Percentiles rank a stretch among this genome's conserved stretches.
Evolutionary conservation across 2,329 filamentous ascomycete genomes (phyloP).

Genomic region (Fonsecaea nubica): DNA sequence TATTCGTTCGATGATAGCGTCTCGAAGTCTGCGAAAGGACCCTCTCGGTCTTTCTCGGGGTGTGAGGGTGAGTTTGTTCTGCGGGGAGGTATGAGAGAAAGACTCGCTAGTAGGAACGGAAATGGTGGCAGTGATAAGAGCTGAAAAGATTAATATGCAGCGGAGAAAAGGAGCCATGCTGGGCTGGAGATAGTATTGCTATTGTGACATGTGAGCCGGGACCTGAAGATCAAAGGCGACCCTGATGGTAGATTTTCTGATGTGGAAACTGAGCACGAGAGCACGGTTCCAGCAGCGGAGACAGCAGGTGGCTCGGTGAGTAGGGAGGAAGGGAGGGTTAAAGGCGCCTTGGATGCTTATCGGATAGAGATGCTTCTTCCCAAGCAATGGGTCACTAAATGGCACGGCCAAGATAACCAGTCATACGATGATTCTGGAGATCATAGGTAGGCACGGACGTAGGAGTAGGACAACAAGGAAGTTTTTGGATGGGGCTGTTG

Average conservation of each 20-base stretch:
- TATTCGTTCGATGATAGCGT: constrained; percentile 52
- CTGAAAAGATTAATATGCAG: constrained; percentile 26
- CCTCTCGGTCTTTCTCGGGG: constrained; percentile 24
- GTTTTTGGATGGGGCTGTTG: not conserved
- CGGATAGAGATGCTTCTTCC: not conserved
- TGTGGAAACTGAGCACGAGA: constrained; percentile 20
- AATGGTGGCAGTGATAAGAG: constrained; percentile 19
- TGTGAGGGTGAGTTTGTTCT: constrained; percentile 12
- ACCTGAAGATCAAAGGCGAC: constrained; percentile 1
- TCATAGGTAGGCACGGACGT: not conserved
- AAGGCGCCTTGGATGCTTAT: not conserved
- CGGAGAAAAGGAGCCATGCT: constrained; percentile 31
- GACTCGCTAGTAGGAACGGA: constrained; percentile 30
- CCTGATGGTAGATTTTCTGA: constrained; percentile 12
- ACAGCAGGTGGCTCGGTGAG: not conserved
- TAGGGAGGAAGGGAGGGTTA: not conserved
- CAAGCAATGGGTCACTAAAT: not conserved
- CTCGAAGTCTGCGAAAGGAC: constrained; percentile 44
- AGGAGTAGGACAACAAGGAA: not conserved
- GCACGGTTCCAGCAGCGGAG: constrained; percentile 1
- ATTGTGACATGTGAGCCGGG: constrained; percentile 20
- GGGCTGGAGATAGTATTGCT: constrained; percentile 13
- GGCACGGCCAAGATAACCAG: not conserved
- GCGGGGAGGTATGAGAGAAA: constrained; percentile 16
- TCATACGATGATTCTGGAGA: constrained; percentile 2